A percentile compares a stretch with the other conserved stretches of the same genome.
phyloP scores from a whole-genome alignment of 352 stramenopile genomes.

The Elongisporangium anandrum region DNA sequence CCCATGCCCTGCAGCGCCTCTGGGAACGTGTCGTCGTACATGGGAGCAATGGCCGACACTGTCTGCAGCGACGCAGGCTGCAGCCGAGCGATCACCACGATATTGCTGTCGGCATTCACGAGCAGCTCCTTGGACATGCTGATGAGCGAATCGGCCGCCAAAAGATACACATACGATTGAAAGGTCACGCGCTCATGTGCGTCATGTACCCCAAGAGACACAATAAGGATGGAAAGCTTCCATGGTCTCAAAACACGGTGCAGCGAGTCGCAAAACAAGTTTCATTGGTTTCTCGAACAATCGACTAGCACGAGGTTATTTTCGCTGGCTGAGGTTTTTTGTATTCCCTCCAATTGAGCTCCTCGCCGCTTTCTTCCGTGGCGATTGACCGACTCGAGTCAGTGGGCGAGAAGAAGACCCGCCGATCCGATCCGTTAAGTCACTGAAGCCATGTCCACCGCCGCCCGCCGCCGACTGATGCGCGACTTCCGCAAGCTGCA shows the following conservation, averaged over 20 bases:
- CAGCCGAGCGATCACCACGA: slow-evolving; percentile 55
- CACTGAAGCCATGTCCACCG: slow-evolving; percentile 88
- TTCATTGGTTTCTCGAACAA: background rate
- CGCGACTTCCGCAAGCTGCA: slow-evolving; percentile 97
- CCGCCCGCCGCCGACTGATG: slow-evolving; percentile 94
- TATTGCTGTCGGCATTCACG: slow-evolving; percentile 36
- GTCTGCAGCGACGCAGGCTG: slow-evolving; percentile 39
- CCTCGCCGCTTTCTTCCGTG: slow-evolving; percentile 1
- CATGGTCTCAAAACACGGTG: background rate
- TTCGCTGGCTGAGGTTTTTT: background rate
- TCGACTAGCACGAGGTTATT: background rate
- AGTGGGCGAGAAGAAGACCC: slow-evolving; percentile 6
- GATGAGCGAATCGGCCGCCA: background rate
- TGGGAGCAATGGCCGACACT: slow-evolving; percentile 45
- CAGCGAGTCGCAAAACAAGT: background rate
- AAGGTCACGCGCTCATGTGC: slow-evolving; percentile 3
- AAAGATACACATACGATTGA: slow-evolving; percentile 1
- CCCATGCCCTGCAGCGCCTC: slow-evolving; percentile 60
- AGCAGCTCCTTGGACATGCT: slow-evolving; percentile 60
- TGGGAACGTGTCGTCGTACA: slow-evolving; percentile 55
- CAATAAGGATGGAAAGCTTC: background rate
- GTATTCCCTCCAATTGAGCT: slow-evolving; percentile 17
- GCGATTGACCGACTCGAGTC: slow-evolving; percentile 14
- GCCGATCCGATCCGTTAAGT: background rate
- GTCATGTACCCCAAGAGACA: background rate